Evolutionary conservation across 2,329 filamentous ascomycete species (phyloP), one percentile per base, ranked within the genome.

Genomic region (Xylaria sp.): DNA sequence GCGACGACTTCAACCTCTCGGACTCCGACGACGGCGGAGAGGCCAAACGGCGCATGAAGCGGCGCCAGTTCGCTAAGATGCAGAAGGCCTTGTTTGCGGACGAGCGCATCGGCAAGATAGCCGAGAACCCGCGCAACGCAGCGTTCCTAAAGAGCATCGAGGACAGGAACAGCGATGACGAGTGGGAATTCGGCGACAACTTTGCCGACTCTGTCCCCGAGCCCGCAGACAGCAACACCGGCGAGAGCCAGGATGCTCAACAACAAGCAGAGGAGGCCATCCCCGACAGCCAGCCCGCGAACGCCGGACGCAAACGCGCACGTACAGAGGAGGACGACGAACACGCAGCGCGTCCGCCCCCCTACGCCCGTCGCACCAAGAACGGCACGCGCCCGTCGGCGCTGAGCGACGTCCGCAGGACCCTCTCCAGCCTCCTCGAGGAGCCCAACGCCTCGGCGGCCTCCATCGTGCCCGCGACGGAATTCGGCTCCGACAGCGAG

Each of bases 121-220:
- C 91, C 29, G 86, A 91, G 69, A 92, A 95, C 65, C 90, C 90
- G 2, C 92, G 93, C 69, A 93, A 92, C 69, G 83, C 89, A 57
- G 94, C 94, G 0, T 99, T 99, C 76, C 81, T 99, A 63, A 87
- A 86, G 60, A 91, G 91, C 6, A 90, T 99, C 48, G 92, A 96
- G 65, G 92, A 97, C 68, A 84, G 84, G 45, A 89, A 87, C 53
- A 79, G 80, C 64, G 89, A 90, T 42, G 87, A 94, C 50, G 88
- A 91, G 50, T 83, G 89, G 71, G 89, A 92, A 61, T 88, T 96
- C 64, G 74, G 91, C 7, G 83, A 87, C 41, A 78, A 83, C 39
- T 66, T 74, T 62, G 70, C 74, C 26, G 72, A 76, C 37, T 72
- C 76, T 52, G 69, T 76, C 17, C 67, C 75, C 41, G 69, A 73